These are phyloP conservation scores for Handroanthus guayacan DNA, from an alignment of 257 asterid species.

Conservation along the genomic window DNA sequence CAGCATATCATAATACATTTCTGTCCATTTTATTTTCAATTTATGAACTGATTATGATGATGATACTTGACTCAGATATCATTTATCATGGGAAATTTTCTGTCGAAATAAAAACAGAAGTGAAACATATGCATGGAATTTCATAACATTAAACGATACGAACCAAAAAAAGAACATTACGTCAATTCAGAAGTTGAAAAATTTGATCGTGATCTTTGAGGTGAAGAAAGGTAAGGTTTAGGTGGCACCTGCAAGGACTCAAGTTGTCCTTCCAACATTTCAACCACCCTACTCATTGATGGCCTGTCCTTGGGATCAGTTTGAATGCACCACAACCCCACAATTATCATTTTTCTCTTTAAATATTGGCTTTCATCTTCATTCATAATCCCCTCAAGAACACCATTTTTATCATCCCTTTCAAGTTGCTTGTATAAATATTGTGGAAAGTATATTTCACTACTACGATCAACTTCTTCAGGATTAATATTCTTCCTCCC, in stretches of 20 bases:
- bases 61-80: too few relatives aligned
- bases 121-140: too few relatives aligned
- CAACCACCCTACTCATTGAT: conserved; percentile 41
- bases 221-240: conserved; percentile 29
- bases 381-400: background rate
- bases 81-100: too few relatives aligned
- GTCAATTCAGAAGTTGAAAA: background rate
- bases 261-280: conserved; percentile 46
- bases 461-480: background rate
- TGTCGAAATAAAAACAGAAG: too few relatives aligned
- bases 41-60: too few relatives aligned
- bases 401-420: conserved; percentile 9
- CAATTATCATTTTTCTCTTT: conserved; percentile 38
- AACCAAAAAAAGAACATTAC: background rate
- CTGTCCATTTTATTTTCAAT: too few relatives aligned
- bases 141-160: too few relatives aligned
- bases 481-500: conserved; percentile 35
- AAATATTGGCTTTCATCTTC: conserved; percentile 29
- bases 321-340: conserved; percentile 49
- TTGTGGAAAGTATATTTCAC: conserved; percentile 37
- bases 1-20: too few relatives aligned
- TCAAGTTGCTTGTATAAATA: conserved; percentile 36
- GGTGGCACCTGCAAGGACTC: conserved; percentile 43
- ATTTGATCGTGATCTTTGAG: conserved; percentile 14
- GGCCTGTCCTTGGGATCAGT: conserved; percentile 40